Percentiles rank a stretch among this genome's conserved stretches.
Conservation (phyloP, 2,329 filamentous ascomycete genomes). For the Bipolaris gigantea region DNA sequence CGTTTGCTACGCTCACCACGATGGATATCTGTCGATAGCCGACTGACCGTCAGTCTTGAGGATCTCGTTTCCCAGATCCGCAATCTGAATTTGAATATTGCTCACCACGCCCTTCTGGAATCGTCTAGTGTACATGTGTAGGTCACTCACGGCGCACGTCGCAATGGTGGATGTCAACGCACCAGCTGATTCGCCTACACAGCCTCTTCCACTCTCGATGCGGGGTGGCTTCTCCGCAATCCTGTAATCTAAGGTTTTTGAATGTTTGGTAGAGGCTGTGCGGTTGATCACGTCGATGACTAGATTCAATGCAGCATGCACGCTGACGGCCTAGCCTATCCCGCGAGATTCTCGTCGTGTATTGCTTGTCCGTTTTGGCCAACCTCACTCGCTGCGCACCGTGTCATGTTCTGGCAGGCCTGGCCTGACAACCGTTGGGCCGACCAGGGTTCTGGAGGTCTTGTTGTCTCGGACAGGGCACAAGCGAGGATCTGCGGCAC, state of each 20-base stretch:
- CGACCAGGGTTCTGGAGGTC: constrained; percentile 28
- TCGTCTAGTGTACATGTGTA: neutral
- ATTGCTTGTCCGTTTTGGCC: constrained; percentile 15
- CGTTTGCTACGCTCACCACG: neutral
- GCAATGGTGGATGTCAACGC: neutral
- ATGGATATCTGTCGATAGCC: neutral
- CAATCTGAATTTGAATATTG: neutral
- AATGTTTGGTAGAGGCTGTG: neutral
- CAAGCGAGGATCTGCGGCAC: constrained; percentile 36
- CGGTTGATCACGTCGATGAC: neutral
- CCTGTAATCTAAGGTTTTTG: constrained; percentile 6
- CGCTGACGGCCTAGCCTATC: neutral
- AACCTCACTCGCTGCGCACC: constrained; percentile 8
- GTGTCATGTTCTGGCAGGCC: constrained; percentile 20
- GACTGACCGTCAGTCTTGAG: neutral
- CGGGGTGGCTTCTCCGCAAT: neutral
- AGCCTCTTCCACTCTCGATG: neutral
- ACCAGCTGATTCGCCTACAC: neutral
- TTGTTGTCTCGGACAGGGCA: constrained; percentile 27
- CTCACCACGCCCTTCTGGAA: neutral
- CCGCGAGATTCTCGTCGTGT: constrained; percentile 3
- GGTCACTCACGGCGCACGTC: neutral
- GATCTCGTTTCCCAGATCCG: neutral
- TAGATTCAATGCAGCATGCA: neutral
- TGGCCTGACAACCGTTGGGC: constrained; percentile 15